Percentiles rank a stretch among this genome's conserved stretches.
Conservation (phyloP, 2,329 filamentous ascomycete species). For the Fusarium pininemorale region DNA sequence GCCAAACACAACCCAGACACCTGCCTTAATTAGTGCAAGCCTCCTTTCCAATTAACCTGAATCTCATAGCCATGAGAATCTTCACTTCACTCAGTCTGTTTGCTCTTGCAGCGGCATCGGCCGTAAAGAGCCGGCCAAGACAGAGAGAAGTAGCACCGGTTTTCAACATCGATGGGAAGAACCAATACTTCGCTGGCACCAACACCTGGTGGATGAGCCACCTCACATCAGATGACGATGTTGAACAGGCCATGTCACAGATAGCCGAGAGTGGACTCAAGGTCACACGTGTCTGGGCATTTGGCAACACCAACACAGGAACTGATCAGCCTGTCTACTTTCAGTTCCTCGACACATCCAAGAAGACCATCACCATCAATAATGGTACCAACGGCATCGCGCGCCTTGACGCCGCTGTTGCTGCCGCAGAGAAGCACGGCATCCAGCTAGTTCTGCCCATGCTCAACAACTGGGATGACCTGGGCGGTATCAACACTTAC, state of each 20-base stretch:
- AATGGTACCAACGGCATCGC: not conserved
- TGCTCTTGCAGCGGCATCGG: not conserved
- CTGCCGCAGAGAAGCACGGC: not conserved
- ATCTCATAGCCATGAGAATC: not conserved
- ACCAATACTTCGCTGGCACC: not conserved
- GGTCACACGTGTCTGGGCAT: not conserved
- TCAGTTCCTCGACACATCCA: not conserved
- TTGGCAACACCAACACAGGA: not conserved
- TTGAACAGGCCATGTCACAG: not conserved
- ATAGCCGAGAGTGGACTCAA: not conserved
- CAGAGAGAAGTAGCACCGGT: not conserved
- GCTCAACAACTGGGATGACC: not conserved
- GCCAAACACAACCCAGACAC: no score
- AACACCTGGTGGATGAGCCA: conserved; percentile 8
- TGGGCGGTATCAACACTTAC: not conserved
- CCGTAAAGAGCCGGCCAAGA: not conserved
- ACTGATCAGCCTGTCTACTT: not conserved
- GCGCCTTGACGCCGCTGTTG: not conserved
- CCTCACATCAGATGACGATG: not conserved
- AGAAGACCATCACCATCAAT: not conserved
- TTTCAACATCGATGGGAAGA: not conserved
- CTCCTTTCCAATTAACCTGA: not conserved
- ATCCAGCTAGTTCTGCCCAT: not conserved
- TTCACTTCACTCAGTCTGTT: not conserved
- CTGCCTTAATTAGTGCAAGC: not conserved